Evolutionary conservation across 768 basidiomycete species (phyloP).

Genomic region (Tephrocybe sp.): DNA sequence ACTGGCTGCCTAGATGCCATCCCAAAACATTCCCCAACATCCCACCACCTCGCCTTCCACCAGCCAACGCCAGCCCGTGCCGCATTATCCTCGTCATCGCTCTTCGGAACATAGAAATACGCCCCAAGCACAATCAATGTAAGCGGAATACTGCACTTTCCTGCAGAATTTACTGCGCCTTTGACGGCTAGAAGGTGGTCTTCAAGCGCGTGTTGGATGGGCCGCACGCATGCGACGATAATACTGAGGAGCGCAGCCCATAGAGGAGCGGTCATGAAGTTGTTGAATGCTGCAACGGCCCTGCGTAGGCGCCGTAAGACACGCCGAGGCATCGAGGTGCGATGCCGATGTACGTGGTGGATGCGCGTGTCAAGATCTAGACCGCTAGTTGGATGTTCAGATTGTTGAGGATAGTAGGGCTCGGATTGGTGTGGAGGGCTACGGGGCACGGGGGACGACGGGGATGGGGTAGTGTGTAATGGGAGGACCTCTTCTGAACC

Average conservation of each 20-base stretch:
- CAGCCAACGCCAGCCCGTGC: neutral
- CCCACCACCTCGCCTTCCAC: constrained; percentile 17
- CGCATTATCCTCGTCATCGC: constrained; percentile 4
- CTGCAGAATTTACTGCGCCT: constrained; percentile 62
- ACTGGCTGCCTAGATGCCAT: constrained; percentile 18
- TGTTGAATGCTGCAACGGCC: constrained; percentile 43
- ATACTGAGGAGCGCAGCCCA: constrained; percentile 77
- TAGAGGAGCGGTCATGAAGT: constrained; percentile 88
- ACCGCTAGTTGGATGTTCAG: neutral
- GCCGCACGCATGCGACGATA: constrained; percentile 71
- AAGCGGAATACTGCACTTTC: constrained; percentile 81
- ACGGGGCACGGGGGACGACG: neutral
- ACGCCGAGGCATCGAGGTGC: constrained; percentile 11
- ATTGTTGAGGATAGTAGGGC: neutral
- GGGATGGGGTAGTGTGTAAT: neutral
- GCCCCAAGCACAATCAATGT: constrained; percentile 92
- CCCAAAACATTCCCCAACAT: constrained; percentile 41
- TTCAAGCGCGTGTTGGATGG: constrained; percentile 71
- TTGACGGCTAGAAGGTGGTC: constrained; percentile 62
- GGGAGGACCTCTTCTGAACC: constrained; percentile 7
- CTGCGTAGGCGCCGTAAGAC: constrained; percentile 23
- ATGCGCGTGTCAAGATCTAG: neutral
- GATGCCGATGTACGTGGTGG: neutral
- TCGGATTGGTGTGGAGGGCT: neutral
- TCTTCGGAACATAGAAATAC: constrained; percentile 64